Conservation (phyloP, 192 early-diverging fungal genomes). For the Coemansia guatemalensis region DNA sequence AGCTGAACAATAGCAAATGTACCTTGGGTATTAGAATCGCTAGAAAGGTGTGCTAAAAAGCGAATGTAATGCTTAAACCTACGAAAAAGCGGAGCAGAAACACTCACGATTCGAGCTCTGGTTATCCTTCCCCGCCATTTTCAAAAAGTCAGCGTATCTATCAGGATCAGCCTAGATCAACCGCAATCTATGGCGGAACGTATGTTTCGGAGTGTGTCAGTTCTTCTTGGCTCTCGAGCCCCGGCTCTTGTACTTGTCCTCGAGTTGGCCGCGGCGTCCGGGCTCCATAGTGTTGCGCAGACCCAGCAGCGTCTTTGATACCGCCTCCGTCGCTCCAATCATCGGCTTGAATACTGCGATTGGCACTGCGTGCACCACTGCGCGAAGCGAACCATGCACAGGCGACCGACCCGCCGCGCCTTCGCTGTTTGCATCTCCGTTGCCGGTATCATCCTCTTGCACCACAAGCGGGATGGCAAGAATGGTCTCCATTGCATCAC, state of each 20-base stretch:
- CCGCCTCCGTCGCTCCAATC: slow-evolving; percentile 92
- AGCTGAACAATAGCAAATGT: not conserved
- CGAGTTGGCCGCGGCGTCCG: slow-evolving; percentile 66
- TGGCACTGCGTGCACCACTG: slow-evolving; percentile 66
- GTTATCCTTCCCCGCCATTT: not conserved
- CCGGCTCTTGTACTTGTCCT: slow-evolving; percentile 67
- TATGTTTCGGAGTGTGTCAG: not conserved
- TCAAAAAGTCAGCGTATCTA: not conserved
- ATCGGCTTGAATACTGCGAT: slow-evolving; percentile 92
- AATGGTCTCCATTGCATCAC: slow-evolving; percentile 82
- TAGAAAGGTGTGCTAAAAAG: not conserved
- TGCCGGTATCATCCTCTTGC: slow-evolving; percentile 54
- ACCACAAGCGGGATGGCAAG: slow-evolving; percentile 86
- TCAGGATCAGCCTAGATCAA: slow-evolving; percentile 1
- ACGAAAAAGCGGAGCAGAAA: not conserved
- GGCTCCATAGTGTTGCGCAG: slow-evolving; percentile 91
- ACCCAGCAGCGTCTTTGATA: slow-evolving; percentile 88
- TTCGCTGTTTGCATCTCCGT: slow-evolving; percentile 19
- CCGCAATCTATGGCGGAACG: slow-evolving; percentile 9
- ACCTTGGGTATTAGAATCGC: not conserved
- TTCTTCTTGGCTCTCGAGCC: slow-evolving; percentile 38
- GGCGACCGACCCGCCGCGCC: slow-evolving; percentile 54
- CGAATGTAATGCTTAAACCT: not conserved
- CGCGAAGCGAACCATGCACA: slow-evolving; percentile 49
- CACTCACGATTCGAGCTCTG: not conserved